Evolutionary conservation across 2,329 filamentous ascomycete species (phyloP).

Genomic region (Alternaria brassicicola): DNA sequence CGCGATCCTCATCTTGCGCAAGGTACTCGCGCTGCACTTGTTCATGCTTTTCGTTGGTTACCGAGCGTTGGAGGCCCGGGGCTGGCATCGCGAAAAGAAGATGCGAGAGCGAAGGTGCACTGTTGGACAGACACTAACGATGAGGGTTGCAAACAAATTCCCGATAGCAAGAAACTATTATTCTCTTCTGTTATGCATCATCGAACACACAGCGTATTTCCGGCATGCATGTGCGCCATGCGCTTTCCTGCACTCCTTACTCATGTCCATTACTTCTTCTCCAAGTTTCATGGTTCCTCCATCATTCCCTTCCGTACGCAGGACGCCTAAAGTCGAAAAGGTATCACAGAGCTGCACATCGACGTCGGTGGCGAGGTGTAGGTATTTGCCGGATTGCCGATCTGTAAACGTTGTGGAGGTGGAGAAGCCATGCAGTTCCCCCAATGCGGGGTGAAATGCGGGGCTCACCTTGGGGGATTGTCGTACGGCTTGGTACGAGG

Average conservation of each 20-base stretch:
- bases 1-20: conserved; percentile 25
- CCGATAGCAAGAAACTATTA: neutral
- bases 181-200: neutral
- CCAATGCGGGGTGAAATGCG: conserved; percentile 12
- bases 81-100: neutral
- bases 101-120: neutral
- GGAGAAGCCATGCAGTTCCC: conserved; percentile 8
- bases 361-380: neutral
- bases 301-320: neutral
- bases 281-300: neutral
- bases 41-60: conserved; percentile 21
- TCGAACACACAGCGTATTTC: neutral
- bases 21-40: conserved; percentile 27
- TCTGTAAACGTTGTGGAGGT: conserved; percentile 1
- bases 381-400: neutral
- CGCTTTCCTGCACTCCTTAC: neutral
- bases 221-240: neutral
- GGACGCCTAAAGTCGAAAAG: neutral
- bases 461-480: neutral
- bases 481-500: neutral
- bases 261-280: neutral
- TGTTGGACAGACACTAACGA: neutral
- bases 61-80: neutral
- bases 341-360: neutral
- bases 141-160: fast-evolving